A percentile compares a stretch with the other conserved stretches of the same genome.
Evolutionary conservation across 2,329 filamentous ascomycete genomes (phyloP).

Genomic region (Coleophoma eucalyptorum): DNA sequence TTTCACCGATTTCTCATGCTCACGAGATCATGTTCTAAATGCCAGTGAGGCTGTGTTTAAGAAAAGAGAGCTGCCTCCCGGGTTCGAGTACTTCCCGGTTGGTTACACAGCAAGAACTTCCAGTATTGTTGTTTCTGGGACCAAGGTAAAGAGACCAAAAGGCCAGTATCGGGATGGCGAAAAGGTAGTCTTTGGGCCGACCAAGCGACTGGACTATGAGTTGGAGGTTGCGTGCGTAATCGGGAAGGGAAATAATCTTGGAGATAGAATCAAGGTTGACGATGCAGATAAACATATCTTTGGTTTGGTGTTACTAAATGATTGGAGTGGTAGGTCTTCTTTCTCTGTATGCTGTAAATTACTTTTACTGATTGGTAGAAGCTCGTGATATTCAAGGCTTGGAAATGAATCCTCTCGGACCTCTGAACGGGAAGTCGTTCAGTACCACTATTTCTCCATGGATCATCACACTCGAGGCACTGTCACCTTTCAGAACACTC

Average conservation of each 20-base stretch:
- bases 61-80: slow-evolving; percentile 34
- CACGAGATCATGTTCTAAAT: slow-evolving; percentile 48
- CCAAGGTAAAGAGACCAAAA: slow-evolving; percentile 40
- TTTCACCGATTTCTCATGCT: slow-evolving; percentile 56
- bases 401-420: slow-evolving; percentile 59
- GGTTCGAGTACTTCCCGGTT: slow-evolving; percentile 43
- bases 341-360: background rate
- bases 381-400: slow-evolving; percentile 58
- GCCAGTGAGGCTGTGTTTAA: slow-evolving; percentile 37
- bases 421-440: slow-evolving; percentile 58
- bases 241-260: slow-evolving; percentile 31
- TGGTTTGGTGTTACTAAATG: slow-evolving; percentile 58
- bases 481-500: slow-evolving; percentile 23
- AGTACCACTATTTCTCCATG: slow-evolving; percentile 57
- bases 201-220: slow-evolving; percentile 31
- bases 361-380: slow-evolving; percentile 7
- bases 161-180: slow-evolving; percentile 34
- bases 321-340: slow-evolving; percentile 45
- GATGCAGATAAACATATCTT: slow-evolving; percentile 58
- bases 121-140: slow-evolving; percentile 45
- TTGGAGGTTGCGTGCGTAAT: slow-evolving; percentile 15
- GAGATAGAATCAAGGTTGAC: slow-evolving; percentile 33
- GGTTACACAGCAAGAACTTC: slow-evolving; percentile 53
- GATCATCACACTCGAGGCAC: slow-evolving; percentile 56
- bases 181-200: slow-evolving; percentile 12